A percentile compares a stretch with the other conserved stretches of the same genome.
phyloP scores from a whole-genome alignment of 805 yeast species.

The Pichia membranifaciens region DNA sequence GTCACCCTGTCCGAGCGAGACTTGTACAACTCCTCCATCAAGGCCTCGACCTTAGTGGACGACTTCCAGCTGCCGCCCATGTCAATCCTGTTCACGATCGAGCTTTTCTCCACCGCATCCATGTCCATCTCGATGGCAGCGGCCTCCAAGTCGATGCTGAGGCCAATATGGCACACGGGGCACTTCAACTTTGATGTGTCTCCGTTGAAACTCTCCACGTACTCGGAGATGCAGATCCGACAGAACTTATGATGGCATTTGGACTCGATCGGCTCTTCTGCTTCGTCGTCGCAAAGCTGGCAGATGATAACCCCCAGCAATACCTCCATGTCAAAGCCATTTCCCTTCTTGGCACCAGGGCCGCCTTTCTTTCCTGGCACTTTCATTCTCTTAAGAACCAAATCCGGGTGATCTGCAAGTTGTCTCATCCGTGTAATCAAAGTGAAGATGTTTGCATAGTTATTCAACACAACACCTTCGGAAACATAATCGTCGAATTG shows the following conservation, averaged over 20 bases:
- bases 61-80: slow-evolving; percentile 89
- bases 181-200: slow-evolving; percentile 58
- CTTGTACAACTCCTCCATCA: slow-evolving; percentile 86
- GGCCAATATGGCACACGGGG: slow-evolving; percentile 93
- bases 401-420: slow-evolving; percentile 96
- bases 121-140: slow-evolving; percentile 72
- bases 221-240: slow-evolving; percentile 86
- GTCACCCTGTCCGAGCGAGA: slow-evolving; percentile 82
- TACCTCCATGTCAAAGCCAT: background rate
- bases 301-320: slow-evolving; percentile 61
- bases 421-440: slow-evolving; percentile 96
- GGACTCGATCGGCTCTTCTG: slow-evolving; percentile 94
- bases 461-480: slow-evolving; percentile 92
- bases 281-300: slow-evolving; percentile 94
- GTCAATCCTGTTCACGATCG: slow-evolving; percentile 82
- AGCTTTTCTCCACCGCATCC: slow-evolving; percentile 52
- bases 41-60: slow-evolving; percentile 93
- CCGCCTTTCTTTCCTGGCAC: slow-evolving; percentile 26
- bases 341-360: slow-evolving; percentile 26
- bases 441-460: slow-evolving; percentile 95
- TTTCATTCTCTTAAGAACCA: slow-evolving; percentile 68
- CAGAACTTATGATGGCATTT: slow-evolving; percentile 94
- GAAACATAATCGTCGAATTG: slow-evolving; percentile 90
- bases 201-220: slow-evolving; percentile 75
- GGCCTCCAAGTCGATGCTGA: slow-evolving; percentile 83